Evolutionary conservation across 2,329 filamentous ascomycete genomes (phyloP), one percentile per base, ranked within the genome.

Genomic region (Trichoderma guizhouense): DNA sequence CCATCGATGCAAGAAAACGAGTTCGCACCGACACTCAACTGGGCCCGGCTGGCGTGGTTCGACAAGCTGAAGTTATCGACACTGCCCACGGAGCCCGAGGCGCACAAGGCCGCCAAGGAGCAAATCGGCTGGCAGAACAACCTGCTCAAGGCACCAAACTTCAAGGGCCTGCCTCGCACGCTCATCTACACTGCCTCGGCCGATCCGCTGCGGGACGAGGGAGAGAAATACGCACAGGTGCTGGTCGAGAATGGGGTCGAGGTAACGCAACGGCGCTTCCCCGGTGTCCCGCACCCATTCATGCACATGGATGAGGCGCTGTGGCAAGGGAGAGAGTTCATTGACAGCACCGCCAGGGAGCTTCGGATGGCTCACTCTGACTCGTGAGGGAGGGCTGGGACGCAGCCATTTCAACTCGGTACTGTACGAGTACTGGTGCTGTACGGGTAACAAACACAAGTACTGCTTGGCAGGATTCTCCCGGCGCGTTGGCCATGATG

Each of bases 161-260:
- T 81, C 43, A 71, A 62, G 3, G 71, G 77, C n/a, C 75, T 84
- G 12, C 72, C 80, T 26, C 79, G 77, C 69, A 84, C 82, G 1
- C 78, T 84, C 30, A 80, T 84, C 51, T 83, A 81, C 74, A 84
- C 83, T 7, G 83, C 83, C 1, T 81, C 81, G 0, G 82, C 82
- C 39, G 84, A 86, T 73, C 83, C 84, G 2, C 74, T 86, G 68
- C 79, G 85, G 3, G 85, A 86, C 74, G 85, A 86, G 74, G 85
- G 84, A 2, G 84, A 86, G 76, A 81, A 81, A 0, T 86, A 86
- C 72, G 85, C 79, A 0, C 76, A 76, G 73, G 79, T 81, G 74
- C 74, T 86, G 70, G 76, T 84, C 11, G 80, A 83, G 72, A 77
- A 79, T n/a, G 85, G 85, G 2, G 83, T 82, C 72, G 81, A 84